A percentile compares a stretch with the other conserved stretches of the same genome.
Evolutionary conservation across 1,284 basidiomycete species (phyloP).

Genomic region (Malassezia cuniculi): DNA sequence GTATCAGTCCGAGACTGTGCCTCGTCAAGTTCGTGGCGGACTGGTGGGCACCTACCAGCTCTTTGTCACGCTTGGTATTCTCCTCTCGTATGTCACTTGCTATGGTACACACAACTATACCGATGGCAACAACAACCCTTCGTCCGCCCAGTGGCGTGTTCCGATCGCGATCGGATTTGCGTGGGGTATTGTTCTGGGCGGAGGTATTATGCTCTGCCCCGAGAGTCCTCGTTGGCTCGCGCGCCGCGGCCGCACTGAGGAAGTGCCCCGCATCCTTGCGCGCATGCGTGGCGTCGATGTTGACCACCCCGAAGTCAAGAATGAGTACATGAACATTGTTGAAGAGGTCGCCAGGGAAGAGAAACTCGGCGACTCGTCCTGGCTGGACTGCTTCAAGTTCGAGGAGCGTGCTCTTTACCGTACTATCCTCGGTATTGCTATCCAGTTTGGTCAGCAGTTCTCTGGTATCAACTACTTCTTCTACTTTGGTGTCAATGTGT

Average conservation of each 20-base stretch:
- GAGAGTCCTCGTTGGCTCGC: conserved; percentile 60
- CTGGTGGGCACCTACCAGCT: conserved; percentile 57
- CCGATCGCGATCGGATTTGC: conserved; percentile 60
- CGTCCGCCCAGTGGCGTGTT: conserved; percentile 54
- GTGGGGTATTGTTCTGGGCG: conserved; percentile 56
- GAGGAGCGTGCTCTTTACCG: conserved; percentile 37
- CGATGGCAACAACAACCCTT: conserved; percentile 5
- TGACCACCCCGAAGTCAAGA: conserved; percentile 31
- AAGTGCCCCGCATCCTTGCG: conserved; percentile 52
- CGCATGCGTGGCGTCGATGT: conserved; percentile 52
- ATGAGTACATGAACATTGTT: conserved; percentile 37
- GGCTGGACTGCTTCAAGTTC: conserved; percentile 37
- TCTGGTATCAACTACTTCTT: conserved; percentile 54
- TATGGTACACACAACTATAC: conserved; percentile 32
- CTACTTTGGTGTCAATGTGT: conserved; percentile 53
- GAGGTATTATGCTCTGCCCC: conserved; percentile 63
- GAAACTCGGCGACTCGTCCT: conserved; percentile 16
- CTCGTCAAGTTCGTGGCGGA: conserved; percentile 62
- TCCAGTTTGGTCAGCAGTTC: conserved; percentile 63
- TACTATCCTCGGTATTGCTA: conserved; percentile 50
- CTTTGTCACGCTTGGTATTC: conserved; percentile 51
- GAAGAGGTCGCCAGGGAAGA: conserved; percentile 23
- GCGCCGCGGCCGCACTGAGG: conserved; percentile 50
- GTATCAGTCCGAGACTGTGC: conserved; percentile 64
- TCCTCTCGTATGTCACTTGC: conserved; percentile 54